Evolutionary conservation across 306 rosid genomes (phyloP), one percentile per base, ranked within the genome.

Genomic region (Heteromeles arbutifolia): DNA sequence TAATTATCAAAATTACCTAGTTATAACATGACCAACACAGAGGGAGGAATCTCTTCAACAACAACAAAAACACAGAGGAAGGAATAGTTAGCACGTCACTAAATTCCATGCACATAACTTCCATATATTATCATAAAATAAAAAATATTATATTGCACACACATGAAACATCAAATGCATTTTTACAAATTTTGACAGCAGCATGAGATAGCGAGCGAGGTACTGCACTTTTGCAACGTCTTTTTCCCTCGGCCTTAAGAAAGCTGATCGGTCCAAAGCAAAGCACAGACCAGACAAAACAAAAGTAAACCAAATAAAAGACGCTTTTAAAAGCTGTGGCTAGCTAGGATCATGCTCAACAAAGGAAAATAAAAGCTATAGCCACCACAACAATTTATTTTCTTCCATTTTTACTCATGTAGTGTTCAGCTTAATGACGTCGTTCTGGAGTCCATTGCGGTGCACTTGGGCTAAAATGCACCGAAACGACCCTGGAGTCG

Each of bases 371-470:
- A 68, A 65, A 66, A 74, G 52, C 65, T 62, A 57, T 64, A 7
- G 37, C 70, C 48, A 72, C 63, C 70, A 63, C 34, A 2, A 58
- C 25, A 22, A 22, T 58, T 58, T 58, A 6, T 57, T 13, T 58
- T 21, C 28, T n/a, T 58, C 64, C 28, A 58, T 58, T 58, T 58
- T 17, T 4, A 24, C 64, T 58, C 28, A 58, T 58, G 29, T 12
- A 22, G 26, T 17, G 62, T 56, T n/a, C 62, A 21, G 2, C 24
- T 56, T 22, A 88, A 81, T 81, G 86, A 48, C 96, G 91, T 31
- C 92, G 88, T 62, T 88, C 93, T 0, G 98, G 89, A 52, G 87
- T 90, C 98, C 99, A 95, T 13, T 85, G 88, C 18, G 99, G 99
- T 78, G 69, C 41, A 29, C 88, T 78, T 2, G 92, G 97, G 84